Conservation (phyloP, 768 basidiomycete species). For the Mycena venus region DNA sequence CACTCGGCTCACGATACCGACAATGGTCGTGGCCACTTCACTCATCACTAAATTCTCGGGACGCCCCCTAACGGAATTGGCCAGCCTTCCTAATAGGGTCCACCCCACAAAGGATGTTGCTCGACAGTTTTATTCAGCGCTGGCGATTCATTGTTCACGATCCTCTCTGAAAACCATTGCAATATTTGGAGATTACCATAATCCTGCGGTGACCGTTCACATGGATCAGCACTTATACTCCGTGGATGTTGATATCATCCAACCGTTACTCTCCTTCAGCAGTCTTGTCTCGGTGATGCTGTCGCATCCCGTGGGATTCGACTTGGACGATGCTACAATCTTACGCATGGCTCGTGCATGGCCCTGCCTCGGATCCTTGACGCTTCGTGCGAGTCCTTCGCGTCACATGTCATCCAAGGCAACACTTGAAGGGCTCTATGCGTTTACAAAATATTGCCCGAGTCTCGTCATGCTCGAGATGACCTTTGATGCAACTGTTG, state of each 20-base stretch:
- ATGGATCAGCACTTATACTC: not conserved
- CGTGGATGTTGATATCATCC: not conserved
- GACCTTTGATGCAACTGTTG: not conserved
- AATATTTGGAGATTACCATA: not conserved
- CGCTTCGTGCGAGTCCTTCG: not conserved
- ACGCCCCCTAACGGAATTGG: not conserved
- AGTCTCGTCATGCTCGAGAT: not conserved
- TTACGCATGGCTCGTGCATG: not conserved
- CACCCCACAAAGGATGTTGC: not conserved
- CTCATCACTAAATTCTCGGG: not conserved
- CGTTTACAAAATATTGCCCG: not conserved
- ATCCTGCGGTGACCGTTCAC: not conserved
- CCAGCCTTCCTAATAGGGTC: not conserved
- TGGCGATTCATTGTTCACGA: not conserved
- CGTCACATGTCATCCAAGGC: not conserved
- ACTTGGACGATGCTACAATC: not conserved
- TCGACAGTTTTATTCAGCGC: not conserved
- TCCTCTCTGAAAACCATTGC: not conserved
- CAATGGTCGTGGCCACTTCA: not conserved
- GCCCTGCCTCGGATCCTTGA: not conserved
- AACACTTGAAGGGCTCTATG: not conserved
- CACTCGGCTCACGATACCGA: not conserved
- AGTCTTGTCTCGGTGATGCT: not conserved
- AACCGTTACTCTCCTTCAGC: not conserved
- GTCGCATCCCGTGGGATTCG: not conserved